Base-by-base conservation (phyloP, 768 basidiomycete genomes). In the Rhodotorula sphaerocarpa region DNA sequence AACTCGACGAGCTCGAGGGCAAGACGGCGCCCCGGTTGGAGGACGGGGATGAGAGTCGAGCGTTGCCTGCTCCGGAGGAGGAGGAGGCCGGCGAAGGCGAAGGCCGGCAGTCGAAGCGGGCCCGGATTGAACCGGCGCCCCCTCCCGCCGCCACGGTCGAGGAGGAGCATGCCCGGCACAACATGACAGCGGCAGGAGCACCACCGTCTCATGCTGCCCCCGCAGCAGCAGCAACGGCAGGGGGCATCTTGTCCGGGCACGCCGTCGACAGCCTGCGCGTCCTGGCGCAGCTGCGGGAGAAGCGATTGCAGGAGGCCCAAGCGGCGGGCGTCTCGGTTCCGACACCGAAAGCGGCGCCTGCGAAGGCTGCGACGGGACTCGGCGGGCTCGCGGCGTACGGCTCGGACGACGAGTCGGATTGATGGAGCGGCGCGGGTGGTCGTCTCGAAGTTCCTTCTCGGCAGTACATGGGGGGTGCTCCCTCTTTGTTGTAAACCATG, bases 251-350 rank as follows among this genome's bases (percentile, higher is more conserved):
- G 41, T 88, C 79, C 59, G 80, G 83, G 7, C 90, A 93, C 70
- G 87, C 93, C 16, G 74, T 97, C 30, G 89, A 93, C 70, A 87
- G 90, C 50, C 76, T 99, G 53, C 88, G 85, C 74, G 92, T 89
- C 72, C 90, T 95, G 73, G 85, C 91, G 12, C 86, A 90, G 75
- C 84, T 97, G 67, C 82, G 86, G 65, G 83, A 84, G 77, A 79
- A 83, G 66, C 84, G 84, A 66, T 84, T 71, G 36, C 67, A 70
- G 63, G 70, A 74, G 63, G 27, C 45, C 11, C 81, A 31, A 70
- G 59, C 11, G 72, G 39, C 66, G 39, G 71, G 73, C 6, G 23
- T 14, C 23, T 23, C 70, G 44, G 33, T 30, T 0, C 23, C 75
- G 1, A 59, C 67, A 12, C 66, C 72, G 59, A 69, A 72, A 16